Evolutionary conservation across 1,284 basidiomycete genomes (phyloP).

Genomic region (Athelia psychrophila): DNA sequence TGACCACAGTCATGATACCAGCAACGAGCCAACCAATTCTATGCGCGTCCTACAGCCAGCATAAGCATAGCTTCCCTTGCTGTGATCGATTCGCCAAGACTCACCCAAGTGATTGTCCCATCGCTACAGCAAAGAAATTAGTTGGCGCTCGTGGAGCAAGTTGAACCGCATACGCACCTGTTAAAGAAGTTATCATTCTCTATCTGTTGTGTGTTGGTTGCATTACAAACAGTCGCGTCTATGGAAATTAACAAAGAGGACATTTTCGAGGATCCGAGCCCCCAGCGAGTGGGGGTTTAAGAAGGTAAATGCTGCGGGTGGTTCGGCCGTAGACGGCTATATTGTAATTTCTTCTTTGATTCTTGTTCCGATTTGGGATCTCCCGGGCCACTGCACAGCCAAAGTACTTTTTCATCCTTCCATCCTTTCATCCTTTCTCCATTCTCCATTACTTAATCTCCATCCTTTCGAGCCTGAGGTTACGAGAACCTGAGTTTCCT

Average conservation of each 20-base stretch:
- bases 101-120: not conserved
- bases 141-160: not conserved
- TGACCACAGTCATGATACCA: not conserved
- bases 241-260: not conserved
- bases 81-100: not conserved
- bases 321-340: too few species aligned
- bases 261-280: too few species aligned
- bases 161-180: not conserved
- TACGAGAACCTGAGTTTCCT: too few species aligned
- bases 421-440: too few species aligned
- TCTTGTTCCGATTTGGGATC: too few species aligned
- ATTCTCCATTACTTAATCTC: too few species aligned
- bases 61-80: not conserved
- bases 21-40: not conserved
- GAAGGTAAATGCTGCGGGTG: too few species aligned
- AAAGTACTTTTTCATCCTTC: too few species aligned
- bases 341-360: too few species aligned
- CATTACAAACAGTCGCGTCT: not conserved
- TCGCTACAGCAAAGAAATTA: not conserved
- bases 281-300: too few species aligned
- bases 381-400: too few species aligned
- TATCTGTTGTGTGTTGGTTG: not conserved
- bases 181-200: not conserved
- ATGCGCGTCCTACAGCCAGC: not conserved
- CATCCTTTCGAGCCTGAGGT: too few species aligned